Conservation (phyloP, 805 yeast genomes). For the Hanseniaspora vineae region DNA sequence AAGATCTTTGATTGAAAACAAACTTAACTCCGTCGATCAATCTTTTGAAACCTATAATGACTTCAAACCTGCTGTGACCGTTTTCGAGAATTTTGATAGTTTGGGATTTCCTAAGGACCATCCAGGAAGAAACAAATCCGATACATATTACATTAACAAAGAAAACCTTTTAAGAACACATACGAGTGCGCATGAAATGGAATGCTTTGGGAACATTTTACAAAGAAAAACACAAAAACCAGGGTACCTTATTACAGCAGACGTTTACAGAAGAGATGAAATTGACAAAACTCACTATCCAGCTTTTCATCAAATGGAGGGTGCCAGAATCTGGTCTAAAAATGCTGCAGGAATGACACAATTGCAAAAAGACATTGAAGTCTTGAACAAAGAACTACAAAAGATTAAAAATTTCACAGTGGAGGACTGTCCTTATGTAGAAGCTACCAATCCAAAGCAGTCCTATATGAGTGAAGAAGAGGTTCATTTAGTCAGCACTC, state of each 20-base stretch:
- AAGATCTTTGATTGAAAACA: constrained; percentile 55
- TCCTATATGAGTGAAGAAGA: constrained; percentile 57
- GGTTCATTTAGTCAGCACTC: constrained; percentile 54
- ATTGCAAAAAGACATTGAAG: constrained; percentile 44
- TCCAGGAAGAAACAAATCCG: constrained; percentile 86
- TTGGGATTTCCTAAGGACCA: constrained; percentile 86
- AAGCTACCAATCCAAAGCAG: constrained; percentile 66
- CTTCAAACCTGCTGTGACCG: constrained; percentile 73
- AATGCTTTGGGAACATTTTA: constrained; percentile 50
- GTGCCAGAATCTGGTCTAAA: constrained; percentile 76
- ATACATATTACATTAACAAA: constrained; percentile 80
- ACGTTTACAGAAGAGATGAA: constrained; percentile 90
- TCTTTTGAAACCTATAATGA: constrained; percentile 53
- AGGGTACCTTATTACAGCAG: constrained; percentile 88
- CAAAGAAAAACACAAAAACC: constrained; percentile 37
- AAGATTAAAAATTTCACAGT: constrained; percentile 49
- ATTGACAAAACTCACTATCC: constrained; percentile 95
- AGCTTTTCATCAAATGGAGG: constrained; percentile 96
- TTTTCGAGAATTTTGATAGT: constrained; percentile 77
- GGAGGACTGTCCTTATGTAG: constrained; percentile 53
- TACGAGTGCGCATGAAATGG: constrained; percentile 92
- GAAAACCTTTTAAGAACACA: constrained; percentile 73
- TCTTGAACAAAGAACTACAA: constrained; percentile 38
- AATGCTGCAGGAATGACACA: constrained; percentile 24
- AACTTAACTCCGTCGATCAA: constrained; percentile 49